phyloP scores from a whole-genome alignment of 768 basidiomycete species.

The Calocybe indica region DNA sequence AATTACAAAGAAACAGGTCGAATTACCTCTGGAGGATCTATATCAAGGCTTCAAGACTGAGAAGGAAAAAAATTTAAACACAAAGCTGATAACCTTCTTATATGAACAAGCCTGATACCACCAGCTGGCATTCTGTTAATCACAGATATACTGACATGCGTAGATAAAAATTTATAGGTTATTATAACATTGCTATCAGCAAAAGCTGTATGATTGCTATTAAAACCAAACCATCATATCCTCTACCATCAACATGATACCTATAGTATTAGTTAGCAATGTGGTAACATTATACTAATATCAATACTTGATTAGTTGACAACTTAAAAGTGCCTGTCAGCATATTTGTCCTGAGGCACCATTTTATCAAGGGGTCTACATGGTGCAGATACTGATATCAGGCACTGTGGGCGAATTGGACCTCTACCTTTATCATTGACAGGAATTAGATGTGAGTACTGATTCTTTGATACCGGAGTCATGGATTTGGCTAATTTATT shows the following conservation, averaged over 20 bases:
- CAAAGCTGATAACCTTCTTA: too few relatives aligned
- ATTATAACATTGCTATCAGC: too few relatives aligned
- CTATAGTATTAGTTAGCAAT: neutral
- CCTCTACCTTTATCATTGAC: too few relatives aligned
- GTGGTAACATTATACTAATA: too few relatives aligned
- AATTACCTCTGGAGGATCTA: too few relatives aligned
- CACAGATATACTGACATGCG: too few relatives aligned
- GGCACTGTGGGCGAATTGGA: constrained; percentile 1
- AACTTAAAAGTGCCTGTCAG: neutral
- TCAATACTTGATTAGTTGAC: neutral
- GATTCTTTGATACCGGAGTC: constrained; percentile 1
- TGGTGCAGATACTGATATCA: neutral
- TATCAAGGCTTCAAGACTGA: too few relatives aligned
- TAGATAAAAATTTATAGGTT: too few relatives aligned
- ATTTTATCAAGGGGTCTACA: neutral
- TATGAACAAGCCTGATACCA: too few relatives aligned
- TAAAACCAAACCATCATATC: neutral
- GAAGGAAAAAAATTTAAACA: too few relatives aligned
- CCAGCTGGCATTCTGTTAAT: too few relatives aligned
- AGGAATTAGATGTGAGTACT: neutral
- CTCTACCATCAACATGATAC: neutral
- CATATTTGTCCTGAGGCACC: neutral
- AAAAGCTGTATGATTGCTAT: neutral
- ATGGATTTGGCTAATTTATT: neutral
- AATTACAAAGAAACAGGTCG: too few relatives aligned